Conservation (phyloP, 2,329 filamentous ascomycete species). For the Curvularia hawaiiensis region DNA sequence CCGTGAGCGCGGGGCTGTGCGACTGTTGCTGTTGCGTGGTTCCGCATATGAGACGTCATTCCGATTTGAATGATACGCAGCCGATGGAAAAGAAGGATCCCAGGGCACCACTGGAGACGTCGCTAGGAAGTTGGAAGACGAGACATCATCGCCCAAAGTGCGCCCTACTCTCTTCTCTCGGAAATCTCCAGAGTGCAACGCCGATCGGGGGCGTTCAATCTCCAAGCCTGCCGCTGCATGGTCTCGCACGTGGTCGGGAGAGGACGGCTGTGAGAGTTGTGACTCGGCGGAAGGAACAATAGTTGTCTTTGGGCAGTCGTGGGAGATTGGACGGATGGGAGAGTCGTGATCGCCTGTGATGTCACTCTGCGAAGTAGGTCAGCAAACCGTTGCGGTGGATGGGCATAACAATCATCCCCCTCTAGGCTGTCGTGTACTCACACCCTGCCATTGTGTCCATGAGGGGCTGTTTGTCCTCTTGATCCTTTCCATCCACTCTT, state of each 20-base stretch:
- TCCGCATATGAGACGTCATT: conserved; percentile 25
- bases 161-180: conserved; percentile 52
- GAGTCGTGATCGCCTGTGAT: conserved; percentile 16
- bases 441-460: conserved; percentile 68
- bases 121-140: conserved; percentile 34
- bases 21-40: conserved; percentile 25
- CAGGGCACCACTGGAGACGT: conserved; percentile 64
- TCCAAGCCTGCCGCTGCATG: conserved; percentile 50
- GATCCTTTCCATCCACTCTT: conserved; percentile 80
- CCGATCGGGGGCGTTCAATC: conserved; percentile 83
- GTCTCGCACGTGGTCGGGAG: conserved; percentile 35
- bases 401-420: not conserved
- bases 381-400: conserved; percentile 21
- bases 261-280: conserved; percentile 39
- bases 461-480: conserved; percentile 79
- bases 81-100: conserved; percentile 55
- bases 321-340: conserved; percentile 29
- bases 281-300: conserved; percentile 45
- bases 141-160: conserved; percentile 16
- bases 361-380: conserved; percentile 21
- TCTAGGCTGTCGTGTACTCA: conserved; percentile 31
- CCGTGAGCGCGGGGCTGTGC: conserved; percentile 48
- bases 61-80: conserved; percentile 34
- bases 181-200: conserved; percentile 68
- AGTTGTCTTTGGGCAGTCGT: conserved; percentile 39